Percentiles rank a stretch among this genome's conserved stretches.
Evolutionary conservation across 371 early-diverging fungal species (phyloP).

Genomic region (Rhizopus delemar): DNA sequence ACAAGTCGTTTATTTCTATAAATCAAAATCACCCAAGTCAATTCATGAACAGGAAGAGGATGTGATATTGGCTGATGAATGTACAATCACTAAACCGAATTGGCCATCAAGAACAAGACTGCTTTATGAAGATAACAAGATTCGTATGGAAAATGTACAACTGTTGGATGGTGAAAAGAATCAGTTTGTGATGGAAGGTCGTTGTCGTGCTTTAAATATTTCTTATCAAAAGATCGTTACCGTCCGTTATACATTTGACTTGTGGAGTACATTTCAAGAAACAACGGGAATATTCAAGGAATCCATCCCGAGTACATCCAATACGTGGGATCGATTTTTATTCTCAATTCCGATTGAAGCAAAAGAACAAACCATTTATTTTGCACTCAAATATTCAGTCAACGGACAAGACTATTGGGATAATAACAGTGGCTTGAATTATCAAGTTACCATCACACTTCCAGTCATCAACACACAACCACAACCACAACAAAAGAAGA

Average conservation of each 20-base stretch:
- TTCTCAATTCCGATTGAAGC: slow-evolving; percentile 25
- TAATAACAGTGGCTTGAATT: slow-evolving; percentile 75
- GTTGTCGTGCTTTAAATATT: slow-evolving; percentile 73
- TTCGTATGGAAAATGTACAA: slow-evolving; percentile 43
- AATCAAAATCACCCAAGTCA: slow-evolving; percentile 40
- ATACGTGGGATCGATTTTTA: slow-evolving; percentile 45
- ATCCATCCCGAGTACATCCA: slow-evolving; percentile 34
- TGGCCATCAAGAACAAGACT: slow-evolving; percentile 20
- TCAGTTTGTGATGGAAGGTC: slow-evolving; percentile 50
- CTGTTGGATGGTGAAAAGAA: slow-evolving; percentile 33
- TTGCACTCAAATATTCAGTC: slow-evolving; percentile 53
- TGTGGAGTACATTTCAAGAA: slow-evolving; percentile 70
- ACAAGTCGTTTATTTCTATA: slow-evolving; percentile 28
- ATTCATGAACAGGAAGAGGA: slow-evolving; percentile 39
- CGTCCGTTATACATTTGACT: slow-evolving; percentile 71
- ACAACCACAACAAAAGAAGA: slow-evolving; percentile 18
- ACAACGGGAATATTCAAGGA: slow-evolving; percentile 59
- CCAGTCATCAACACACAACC: background rate
- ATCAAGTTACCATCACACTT: slow-evolving; percentile 50
- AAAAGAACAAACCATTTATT: slow-evolving; percentile 35
- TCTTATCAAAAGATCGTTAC: slow-evolving; percentile 73
- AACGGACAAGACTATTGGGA: slow-evolving; percentile 76
- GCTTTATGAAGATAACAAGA: slow-evolving; percentile 16
- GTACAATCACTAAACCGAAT: slow-evolving; percentile 14
- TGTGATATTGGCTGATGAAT: slow-evolving; percentile 32